Percentiles rank a stretch among this genome's conserved stretches.
Evolutionary conservation across 2,329 filamentous ascomycete genomes (phyloP).

Genomic region (Leptodontidium sp.): DNA sequence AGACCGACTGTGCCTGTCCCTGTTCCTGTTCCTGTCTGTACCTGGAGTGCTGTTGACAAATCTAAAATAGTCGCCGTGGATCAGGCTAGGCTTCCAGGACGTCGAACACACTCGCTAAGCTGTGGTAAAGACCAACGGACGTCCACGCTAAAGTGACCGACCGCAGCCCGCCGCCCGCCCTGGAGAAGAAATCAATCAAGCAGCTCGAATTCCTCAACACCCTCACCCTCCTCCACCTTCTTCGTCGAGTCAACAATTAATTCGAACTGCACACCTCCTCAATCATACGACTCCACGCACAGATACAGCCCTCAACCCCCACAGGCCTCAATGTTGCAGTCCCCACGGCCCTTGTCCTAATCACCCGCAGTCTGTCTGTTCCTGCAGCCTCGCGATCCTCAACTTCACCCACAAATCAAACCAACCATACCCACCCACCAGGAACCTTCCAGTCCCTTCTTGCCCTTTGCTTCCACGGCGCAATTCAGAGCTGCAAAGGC

Average conservation of each 20-base stretch:
- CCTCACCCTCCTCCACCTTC: not conserved
- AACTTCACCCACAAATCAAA: not conserved
- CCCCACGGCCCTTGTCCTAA: slow-evolving; percentile 24
- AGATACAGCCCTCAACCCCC: not conserved
- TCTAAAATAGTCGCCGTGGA: not conserved
- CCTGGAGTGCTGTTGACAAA: not conserved
- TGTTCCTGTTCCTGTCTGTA: not conserved
- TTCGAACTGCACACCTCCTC: not conserved
- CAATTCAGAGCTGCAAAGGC: slow-evolving; percentile 52
- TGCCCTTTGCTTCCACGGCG: slow-evolving; percentile 27
- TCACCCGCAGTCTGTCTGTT: slow-evolving; percentile 30
- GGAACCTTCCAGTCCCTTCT: slow-evolving; percentile 35
- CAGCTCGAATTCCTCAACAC: not conserved
- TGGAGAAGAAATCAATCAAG: not conserved
- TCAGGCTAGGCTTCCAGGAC: not conserved
- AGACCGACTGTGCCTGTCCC: not conserved
- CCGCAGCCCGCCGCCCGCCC: not conserved
- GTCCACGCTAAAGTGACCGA: not conserved
- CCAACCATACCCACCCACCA: slow-evolving; percentile 2
- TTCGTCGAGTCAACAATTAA: not conserved
- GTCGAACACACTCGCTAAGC: not conserved
- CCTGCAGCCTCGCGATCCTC: slow-evolving; percentile 20
- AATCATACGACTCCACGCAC: not conserved
- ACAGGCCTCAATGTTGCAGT: slow-evolving; percentile 29
- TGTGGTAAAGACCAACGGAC: not conserved